Conservation (phyloP, 1,284 basidiomycete species). For the Ganoderma sp. region DNA sequence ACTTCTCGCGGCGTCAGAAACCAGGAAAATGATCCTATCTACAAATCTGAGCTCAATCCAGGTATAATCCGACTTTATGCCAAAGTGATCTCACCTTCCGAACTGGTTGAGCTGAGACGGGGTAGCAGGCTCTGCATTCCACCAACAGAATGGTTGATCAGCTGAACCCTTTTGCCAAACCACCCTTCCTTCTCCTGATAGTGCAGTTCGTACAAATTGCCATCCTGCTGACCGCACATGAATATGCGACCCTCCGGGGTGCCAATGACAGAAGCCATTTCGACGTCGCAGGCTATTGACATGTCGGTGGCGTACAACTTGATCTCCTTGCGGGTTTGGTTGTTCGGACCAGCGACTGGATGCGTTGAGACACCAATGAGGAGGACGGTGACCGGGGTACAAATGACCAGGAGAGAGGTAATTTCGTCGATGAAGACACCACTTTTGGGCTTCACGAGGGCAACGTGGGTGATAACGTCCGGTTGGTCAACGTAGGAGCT, state of each 20-base stretch:
- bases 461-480: constrained; percentile 89
- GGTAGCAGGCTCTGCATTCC: constrained; percentile 79
- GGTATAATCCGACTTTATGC: constrained; percentile 7
- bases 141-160: constrained; percentile 82
- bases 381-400: constrained; percentile 83
- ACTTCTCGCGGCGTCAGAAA: constrained; percentile 68
- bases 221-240: constrained; percentile 86
- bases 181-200: constrained; percentile 93
- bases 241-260: constrained; percentile 89
- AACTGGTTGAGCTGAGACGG: constrained; percentile 60
- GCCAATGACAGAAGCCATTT: constrained; percentile 85
- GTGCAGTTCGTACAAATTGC: constrained; percentile 90
- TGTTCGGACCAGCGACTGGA: constrained; percentile 51
- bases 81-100: constrained; percentile 57
- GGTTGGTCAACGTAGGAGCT: constrained; percentile 90
- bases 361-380: constrained; percentile 84
- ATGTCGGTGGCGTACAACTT: constrained; percentile 93
- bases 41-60: constrained; percentile 18
- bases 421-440: constrained; percentile 95
- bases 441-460: constrained; percentile 79
- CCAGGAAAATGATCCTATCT: constrained; percentile 76
- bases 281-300: constrained; percentile 76
- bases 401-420: constrained; percentile 87
- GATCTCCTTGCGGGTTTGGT: constrained; percentile 68
- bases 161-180: constrained; percentile 86